These are phyloP conservation scores for Filosporella fistucella DNA, from an alignment of 495 filamentous ascomycete species.

Conservation along the genomic window DNA sequence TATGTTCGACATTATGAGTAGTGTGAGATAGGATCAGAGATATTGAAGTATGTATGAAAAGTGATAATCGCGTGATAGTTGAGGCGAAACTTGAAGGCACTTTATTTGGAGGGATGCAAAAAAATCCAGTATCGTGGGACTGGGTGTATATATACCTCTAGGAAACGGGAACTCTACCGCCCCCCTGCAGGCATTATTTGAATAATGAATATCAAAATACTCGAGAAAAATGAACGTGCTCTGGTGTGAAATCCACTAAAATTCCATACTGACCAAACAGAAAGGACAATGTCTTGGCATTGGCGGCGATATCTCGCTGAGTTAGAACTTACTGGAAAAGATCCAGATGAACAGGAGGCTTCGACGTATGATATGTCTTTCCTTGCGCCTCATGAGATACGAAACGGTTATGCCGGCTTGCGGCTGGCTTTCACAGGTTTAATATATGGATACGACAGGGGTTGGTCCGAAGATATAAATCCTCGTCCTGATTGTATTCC, in stretches of 20 bases:
- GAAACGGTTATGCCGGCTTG: constrained; percentile 1
- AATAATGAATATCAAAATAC: constrained; percentile 13
- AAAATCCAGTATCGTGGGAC: not conserved
- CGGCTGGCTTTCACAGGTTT: constrained; percentile 4
- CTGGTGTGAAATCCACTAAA: too few relatives aligned
- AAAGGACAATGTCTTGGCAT: constrained; percentile 6
- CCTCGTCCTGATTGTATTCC: too few relatives aligned
- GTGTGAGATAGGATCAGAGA: not conserved
- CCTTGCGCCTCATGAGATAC: not conserved
- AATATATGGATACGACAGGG: not conserved
- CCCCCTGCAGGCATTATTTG: not conserved
- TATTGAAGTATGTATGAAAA: not conserved
- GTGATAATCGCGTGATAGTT: too few relatives aligned
- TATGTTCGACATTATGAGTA: not conserved
- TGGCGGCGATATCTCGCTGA: constrained; percentile 18
- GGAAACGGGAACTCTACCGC: not conserved
- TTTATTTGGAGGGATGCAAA: not conserved
- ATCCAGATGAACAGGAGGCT: not conserved
- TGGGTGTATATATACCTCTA: constrained; percentile 5
- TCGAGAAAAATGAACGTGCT: constrained; percentile 2
- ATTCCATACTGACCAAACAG: constrained; percentile 2
- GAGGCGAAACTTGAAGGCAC: not conserved
- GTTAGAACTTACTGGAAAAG: not conserved
- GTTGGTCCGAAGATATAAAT: not conserved
- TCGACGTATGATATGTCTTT: constrained; percentile 3